Base-by-base conservation (phyloP, 1,139 yeast species). In the Diutina rugosa region DNA sequence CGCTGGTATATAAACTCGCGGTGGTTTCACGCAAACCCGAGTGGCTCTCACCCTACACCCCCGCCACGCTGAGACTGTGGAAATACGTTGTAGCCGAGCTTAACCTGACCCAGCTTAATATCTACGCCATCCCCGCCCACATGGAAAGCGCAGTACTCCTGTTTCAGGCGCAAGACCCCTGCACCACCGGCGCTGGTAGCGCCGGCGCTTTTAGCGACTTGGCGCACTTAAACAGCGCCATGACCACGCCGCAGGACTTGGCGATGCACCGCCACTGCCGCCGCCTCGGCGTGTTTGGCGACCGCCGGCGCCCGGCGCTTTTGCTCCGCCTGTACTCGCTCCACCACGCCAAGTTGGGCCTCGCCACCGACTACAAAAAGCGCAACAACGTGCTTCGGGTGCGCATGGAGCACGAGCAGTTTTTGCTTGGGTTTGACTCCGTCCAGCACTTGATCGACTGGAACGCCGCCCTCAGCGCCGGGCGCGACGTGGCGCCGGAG, bases 51-150 rank as follows among this genome's bases (percentile, higher is more conserved):
- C 91, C 91, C 0, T 83, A 79, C 63, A 88, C 84, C 62, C 74
- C 82, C 4, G 76, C 88, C 0, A 76, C 82, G 1, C 67, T 76
- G 9, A 69, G 90, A 61, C 76, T 79, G n/a, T 86, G 93, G 93
- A 81, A 74, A 63, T 73, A 77, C 56, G 73, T 76, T 41, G 72
- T 87, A 7, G 71, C 85, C 69, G 93, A 87, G 64, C 69, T 87
- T 45, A 87, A 87, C 68, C 83, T 89, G 2, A 87, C 93, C 1
- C 93, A 87, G 68, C 66, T 87, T 46, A 87, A 86, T 66, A 73
- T 87, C 56, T 86, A 86, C 65, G 60, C 63, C 9, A 67, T 76
- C 5, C 79, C 80, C 1, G 64, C 64, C 48, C 63, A 66, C 56
- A 55, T 76, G 57, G 77, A 74, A 61, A 59, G 67, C 7, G 46